Percentiles rank a stretch among this genome's conserved stretches.
These are phyloP conservation scores for Camellia japonica DNA, from an alignment of 148 eudicot species.

Conservation along the genomic window DNA sequence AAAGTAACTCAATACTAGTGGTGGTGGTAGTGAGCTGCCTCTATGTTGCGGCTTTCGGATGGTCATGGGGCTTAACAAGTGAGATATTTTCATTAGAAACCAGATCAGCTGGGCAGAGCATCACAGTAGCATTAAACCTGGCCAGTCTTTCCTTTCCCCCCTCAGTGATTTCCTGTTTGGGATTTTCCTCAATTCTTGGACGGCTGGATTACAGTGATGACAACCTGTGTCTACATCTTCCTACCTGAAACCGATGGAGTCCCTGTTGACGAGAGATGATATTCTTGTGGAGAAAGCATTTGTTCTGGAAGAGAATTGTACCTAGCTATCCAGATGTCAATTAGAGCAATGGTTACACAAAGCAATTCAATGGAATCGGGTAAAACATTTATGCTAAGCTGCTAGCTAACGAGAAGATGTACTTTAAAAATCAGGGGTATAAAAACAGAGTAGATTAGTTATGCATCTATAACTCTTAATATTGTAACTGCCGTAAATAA, in stretches of 20 bases:
- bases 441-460: too few relatives aligned
- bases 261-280: slow-evolving; percentile 68
- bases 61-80: slow-evolving; percentile 90
- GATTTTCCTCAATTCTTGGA: slow-evolving; percentile 61
- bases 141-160: slow-evolving; percentile 58
- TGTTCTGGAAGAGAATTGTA: slow-evolving; percentile 63
- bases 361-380: not conserved
- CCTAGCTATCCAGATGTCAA: slow-evolving; percentile 19
- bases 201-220: slow-evolving; percentile 57
- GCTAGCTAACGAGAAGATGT: too few relatives aligned
- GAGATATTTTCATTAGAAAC: slow-evolving; percentile 79
- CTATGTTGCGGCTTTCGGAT: slow-evolving; percentile 65
- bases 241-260: slow-evolving; percentile 78
- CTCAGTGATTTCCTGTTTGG: slow-evolving; percentile 63
- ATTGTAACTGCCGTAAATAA: too few relatives aligned
- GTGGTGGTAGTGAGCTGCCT: slow-evolving; percentile 62
- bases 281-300: slow-evolving; percentile 56
- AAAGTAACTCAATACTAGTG: slow-evolving; percentile 37
- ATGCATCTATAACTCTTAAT: too few relatives aligned
- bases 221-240: slow-evolving; percentile 52
- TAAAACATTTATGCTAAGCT: too few relatives aligned
- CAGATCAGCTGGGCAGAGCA: slow-evolving; percentile 77
- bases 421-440: too few relatives aligned
- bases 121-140: slow-evolving; percentile 77
- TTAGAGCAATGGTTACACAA: not conserved